Evolutionary conservation across 2,329 filamentous ascomycete genomes (phyloP).

Genomic region (Cladosporium velox): DNA sequence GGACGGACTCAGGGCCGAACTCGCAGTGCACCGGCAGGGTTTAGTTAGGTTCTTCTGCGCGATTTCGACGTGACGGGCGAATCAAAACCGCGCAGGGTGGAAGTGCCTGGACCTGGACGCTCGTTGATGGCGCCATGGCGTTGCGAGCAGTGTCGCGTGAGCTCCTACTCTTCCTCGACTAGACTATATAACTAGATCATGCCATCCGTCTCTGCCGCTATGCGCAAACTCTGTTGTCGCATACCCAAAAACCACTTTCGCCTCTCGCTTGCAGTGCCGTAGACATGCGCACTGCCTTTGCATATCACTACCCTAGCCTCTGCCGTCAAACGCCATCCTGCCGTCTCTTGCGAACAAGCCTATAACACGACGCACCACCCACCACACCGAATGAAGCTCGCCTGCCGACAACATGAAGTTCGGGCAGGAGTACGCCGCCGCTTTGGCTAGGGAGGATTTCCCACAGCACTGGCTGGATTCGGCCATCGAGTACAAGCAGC

Average conservation of each 20-base stretch:
- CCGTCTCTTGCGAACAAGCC: neutral
- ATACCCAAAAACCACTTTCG: neutral
- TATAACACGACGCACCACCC: neutral
- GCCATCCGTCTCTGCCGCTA: conserved; percentile 1
- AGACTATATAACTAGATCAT: conserved; percentile 1
- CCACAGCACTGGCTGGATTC: conserved; percentile 70
- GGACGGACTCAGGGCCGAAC: neutral
- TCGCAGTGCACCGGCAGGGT: no score
- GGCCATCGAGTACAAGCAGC: conserved; percentile 78
- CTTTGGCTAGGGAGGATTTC: conserved; percentile 71
- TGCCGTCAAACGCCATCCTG: neutral
- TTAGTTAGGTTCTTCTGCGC: neutral
- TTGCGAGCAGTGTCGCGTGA: conserved; percentile 5
- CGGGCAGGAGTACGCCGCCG: conserved; percentile 72
- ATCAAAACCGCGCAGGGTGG: neutral
- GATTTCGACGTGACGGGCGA: neutral
- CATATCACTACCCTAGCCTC: neutral
- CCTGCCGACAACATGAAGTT: conserved; percentile 70
- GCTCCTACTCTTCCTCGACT: conserved; percentile 5
- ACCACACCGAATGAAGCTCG: conserved; percentile 3
- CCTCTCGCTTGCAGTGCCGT: neutral
- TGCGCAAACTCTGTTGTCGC: conserved; percentile 14
- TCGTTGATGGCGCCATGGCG: neutral
- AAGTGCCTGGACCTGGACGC: neutral
- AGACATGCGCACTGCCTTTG: neutral